These are phyloP conservation scores for Musa itinerans DNA, from an alignment of 176 grass and related monocot species.

Conservation along the genomic window DNA sequence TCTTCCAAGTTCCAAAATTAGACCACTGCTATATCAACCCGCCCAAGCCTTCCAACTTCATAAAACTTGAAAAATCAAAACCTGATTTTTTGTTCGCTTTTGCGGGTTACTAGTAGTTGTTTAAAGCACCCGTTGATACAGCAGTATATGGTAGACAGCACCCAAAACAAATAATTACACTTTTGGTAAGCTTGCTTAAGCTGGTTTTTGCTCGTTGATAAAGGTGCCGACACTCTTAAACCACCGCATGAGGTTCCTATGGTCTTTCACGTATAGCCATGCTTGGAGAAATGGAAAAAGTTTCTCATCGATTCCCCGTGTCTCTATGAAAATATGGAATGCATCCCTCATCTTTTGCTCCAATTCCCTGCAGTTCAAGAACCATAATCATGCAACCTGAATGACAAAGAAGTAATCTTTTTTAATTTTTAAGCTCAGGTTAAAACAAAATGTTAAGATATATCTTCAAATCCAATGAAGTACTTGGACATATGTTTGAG, in stretches of 20 bases:
- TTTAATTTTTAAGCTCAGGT: background rate
- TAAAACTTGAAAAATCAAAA: background rate
- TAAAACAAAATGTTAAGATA: background rate
- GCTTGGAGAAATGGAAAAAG: conserved; percentile 94
- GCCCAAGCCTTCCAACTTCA: background rate
- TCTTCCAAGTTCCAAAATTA: background rate
- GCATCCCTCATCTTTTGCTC: conserved; percentile 86
- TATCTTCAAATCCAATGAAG: background rate
- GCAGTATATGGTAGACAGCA: background rate
- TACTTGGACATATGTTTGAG: background rate
- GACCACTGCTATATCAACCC: background rate
- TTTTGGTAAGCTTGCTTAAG: conserved; percentile 21
- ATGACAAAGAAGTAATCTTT: background rate
- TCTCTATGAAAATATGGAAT: conserved; percentile 79
- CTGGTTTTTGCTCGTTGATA: conserved; percentile 47
- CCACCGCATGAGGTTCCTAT: conserved; percentile 82
- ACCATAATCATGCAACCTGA: background rate
- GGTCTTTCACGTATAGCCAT: conserved; percentile 98
- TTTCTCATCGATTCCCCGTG: conserved; percentile 77
- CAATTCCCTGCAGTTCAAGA: conserved; percentile 46
- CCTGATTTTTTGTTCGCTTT: background rate
- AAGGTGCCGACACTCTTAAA: conserved; percentile 62
- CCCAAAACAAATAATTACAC: background rate
- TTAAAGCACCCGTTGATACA: background rate
- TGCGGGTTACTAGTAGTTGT: background rate